These are phyloP conservation scores for Rhodamnia rubescens DNA, from an alignment of 345 rosid species.

Conservation along the genomic window DNA sequence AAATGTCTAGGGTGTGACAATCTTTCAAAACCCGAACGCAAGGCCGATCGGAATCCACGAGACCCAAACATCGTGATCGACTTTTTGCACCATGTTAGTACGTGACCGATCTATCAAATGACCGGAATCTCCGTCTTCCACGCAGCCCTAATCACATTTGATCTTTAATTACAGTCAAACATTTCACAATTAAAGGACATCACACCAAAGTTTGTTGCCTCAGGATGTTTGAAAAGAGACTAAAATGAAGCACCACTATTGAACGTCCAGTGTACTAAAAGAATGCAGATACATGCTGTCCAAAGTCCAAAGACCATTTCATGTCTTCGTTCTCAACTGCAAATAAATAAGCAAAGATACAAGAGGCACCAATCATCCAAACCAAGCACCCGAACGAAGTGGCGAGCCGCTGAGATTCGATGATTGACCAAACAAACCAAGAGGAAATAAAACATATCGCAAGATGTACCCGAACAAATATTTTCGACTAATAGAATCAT, in stretches of 20 bases:
- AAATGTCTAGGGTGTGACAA: neutral
- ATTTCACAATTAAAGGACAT: neutral
- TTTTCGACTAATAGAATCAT: neutral
- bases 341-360: neutral
- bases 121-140: neutral
- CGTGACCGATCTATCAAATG: neutral
- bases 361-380: neutral
- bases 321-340: neutral
- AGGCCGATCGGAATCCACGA: neutral
- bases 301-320: neutral
- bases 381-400: neutral
- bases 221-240: neutral
- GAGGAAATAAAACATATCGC: neutral
- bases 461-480: neutral
- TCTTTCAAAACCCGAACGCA: neutral
- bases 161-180: neutral
- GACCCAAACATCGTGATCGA: neutral
- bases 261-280: neutral
- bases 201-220: neutral
- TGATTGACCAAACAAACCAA: neutral
- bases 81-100: neutral
- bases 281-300: neutral
- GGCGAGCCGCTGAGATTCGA: neutral
- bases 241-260: neutral
- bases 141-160: neutral